Conservation (phyloP, 2,329 filamentous ascomycete species). For the Aureobasidium sp. region DNA sequence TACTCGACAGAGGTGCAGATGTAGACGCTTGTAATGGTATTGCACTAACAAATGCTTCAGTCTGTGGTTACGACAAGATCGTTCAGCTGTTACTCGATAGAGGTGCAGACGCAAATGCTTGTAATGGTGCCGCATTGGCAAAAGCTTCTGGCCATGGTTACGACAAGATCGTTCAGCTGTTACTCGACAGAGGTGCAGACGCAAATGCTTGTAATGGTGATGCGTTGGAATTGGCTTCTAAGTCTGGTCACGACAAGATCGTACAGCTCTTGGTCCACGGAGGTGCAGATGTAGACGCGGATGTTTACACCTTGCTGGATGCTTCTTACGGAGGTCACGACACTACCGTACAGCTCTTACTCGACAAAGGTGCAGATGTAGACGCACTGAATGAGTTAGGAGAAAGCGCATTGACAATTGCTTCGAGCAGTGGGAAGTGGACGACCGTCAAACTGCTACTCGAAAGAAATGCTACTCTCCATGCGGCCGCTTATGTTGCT, state of each 20-base stretch:
- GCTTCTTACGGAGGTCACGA: neutral
- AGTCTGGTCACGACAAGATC: neutral
- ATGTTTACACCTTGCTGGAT: too few relatives aligned
- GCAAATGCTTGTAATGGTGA: neutral
- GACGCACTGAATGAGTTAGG: neutral
- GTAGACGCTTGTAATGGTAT: too few relatives aligned
- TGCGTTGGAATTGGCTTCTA: neutral
- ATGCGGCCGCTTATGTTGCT: too few relatives aligned
- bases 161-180: neutral
- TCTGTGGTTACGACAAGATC: too few relatives aligned
- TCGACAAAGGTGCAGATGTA: neutral
- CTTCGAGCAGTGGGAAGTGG: too few relatives aligned
- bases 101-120: neutral
- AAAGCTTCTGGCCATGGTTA: neutral
- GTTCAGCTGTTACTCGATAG: too few relatives aligned
- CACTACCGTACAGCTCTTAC: neutral
- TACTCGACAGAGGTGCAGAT: neutral
- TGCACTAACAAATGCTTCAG: too few relatives aligned
- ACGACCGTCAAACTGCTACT: neutral
- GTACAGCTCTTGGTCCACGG: neutral
- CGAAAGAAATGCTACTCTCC: slow-evolving; percentile 16
- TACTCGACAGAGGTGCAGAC: neutral
- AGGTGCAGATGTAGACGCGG: neutral
- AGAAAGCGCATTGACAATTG: too few relatives aligned
- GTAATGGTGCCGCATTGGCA: neutral